phyloP scores from a whole-genome alignment of 1,284 basidiomycete genomes.

The Mrakiaceae sp. region DNA sequence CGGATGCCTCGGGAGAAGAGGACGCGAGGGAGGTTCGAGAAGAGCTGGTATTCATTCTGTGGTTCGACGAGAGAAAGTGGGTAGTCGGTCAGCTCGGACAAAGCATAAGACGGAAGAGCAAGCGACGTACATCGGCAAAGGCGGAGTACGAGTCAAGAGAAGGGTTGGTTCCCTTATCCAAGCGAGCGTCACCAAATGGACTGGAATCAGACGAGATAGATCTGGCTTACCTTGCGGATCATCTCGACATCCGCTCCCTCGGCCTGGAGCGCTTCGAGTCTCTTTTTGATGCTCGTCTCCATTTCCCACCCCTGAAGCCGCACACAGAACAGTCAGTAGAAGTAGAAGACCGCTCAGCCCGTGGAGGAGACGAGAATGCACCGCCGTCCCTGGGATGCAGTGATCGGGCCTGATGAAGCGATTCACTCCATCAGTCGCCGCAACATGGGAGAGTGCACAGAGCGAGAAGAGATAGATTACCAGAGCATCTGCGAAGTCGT shows the following conservation, averaged over 20 bases:
- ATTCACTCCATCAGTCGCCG: too few species aligned
- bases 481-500: conserved; percentile 1
- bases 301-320: conserved; percentile 1
- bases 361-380: not conserved
- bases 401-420: conserved; percentile 8
- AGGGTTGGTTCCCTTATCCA: conserved; percentile 24
- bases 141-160: conserved; percentile 43
- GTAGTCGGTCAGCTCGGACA: not conserved
- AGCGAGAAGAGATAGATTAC: conserved; percentile 3
- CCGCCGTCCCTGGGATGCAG: conserved; percentile 6
- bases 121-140: conserved; percentile 24
- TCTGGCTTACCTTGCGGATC: conserved; percentile 19
- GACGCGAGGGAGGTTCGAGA: conserved; percentile 32
- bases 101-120: not conserved
- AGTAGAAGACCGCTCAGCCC: conserved; percentile 14
- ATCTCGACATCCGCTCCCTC: conserved; percentile 2
- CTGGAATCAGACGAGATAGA: not conserved
- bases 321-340: not conserved
- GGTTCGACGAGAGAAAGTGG: not conserved
- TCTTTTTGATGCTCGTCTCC: conserved; percentile 3
- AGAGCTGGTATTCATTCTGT: conserved; percentile 32
- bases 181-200: not conserved
- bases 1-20: conserved; percentile 31
- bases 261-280: conserved; percentile 8
- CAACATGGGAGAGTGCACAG: too few species aligned